These are phyloP conservation scores for Xylariales sp. DNA, from an alignment of 2,329 filamentous ascomycete species.

Conservation along the genomic window DNA sequence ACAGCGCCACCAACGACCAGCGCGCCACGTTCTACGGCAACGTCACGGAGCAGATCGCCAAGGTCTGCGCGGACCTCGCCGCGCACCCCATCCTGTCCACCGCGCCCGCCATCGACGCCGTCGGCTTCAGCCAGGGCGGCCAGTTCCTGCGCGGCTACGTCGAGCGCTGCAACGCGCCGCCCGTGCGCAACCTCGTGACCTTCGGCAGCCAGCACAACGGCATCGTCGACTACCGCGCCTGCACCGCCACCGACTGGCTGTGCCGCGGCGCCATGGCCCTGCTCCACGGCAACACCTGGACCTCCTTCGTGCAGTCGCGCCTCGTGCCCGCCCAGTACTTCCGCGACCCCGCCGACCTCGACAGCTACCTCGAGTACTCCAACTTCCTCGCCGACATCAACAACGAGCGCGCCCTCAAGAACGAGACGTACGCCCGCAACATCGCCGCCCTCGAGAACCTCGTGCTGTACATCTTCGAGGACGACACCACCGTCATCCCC, in stretches of 20 bases:
- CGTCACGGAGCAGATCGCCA: conserved; percentile 78
- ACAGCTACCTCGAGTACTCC: conserved; percentile 80
- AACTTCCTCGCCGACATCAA: conserved; percentile 97
- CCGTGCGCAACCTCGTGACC: conserved; percentile 82
- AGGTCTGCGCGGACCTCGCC: conserved; percentile 82
- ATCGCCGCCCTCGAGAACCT: conserved; percentile 78
- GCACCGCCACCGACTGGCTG: conserved; percentile 77
- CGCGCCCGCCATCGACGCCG: conserved; percentile 85
- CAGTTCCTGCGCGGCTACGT: conserved; percentile 94
- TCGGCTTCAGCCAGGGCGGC: conserved; percentile 96
- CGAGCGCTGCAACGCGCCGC: conserved; percentile 83
- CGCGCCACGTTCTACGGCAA: conserved; percentile 92
- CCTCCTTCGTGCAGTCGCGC: conserved; percentile 77
- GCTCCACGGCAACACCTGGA: conserved; percentile 84
- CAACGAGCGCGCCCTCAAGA: conserved; percentile 85
- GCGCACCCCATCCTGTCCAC: conserved; percentile 82
- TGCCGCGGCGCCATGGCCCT: conserved; percentile 85
- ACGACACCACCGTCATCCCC: conserved; percentile 87
- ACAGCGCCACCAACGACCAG: conserved; percentile 75
- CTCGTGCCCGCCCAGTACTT: conserved; percentile 97
- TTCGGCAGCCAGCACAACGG: conserved; percentile 95
- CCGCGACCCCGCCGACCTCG: conserved; percentile 75
- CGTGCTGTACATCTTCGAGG: conserved; percentile 88
- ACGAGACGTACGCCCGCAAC: conserved; percentile 76
- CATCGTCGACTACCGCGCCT: conserved; percentile 84